Base-by-base conservation (phyloP, 179 eudicot genomes). In the Spergularia azorica region DNA sequence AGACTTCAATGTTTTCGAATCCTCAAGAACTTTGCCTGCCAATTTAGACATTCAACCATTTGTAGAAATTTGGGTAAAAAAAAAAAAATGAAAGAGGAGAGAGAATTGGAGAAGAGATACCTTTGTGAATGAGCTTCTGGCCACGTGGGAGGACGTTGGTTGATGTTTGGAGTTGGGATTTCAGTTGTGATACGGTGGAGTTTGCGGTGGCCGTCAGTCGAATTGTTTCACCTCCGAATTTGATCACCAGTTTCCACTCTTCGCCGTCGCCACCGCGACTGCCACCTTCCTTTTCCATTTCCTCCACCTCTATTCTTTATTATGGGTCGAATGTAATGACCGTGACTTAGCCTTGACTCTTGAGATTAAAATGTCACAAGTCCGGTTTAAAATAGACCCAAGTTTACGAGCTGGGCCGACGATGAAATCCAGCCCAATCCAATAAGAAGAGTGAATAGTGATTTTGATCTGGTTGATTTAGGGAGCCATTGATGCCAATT, bases 121-220 rank as follows among this genome's bases (percentile, higher is more conserved):
- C 98, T 87, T 91, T 91, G 81, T 77, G 86, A 59, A 95, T 93
- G 84, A 95, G 97, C 70, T 93, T 93, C 54, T 95, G 97, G 72
- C 97, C 99, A 21, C 97, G 92, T 71, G 95, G 93, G 77, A 95
- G 99, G 79, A 93, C 91, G 64, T 95, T 86, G 74, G 99, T 95
- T 78, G 87, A 84, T 67, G 90, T 81, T 70, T 90, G 95, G 18
- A 95, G 92, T 15, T 78, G 70, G 46, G 79, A 74, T 83, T 95
- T 95, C 71, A 95, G 90, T 73, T 95, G 79, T 67, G 78, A 72
- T 67, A 95, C 74, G 77, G 90, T 86, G 73, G 92, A 81, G 5
- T 85, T 75, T 0, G 41, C 41, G 0, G 84, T 71, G 60, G 87
- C 70, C 26, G 82, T 60, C 0, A 93, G 9, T 0, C 86, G 89